Percentiles rank a stretch among this genome's conserved stretches.
Evolutionary conservation across 768 basidiomycete species (phyloP).

Genomic region (Russula emetica): DNA sequence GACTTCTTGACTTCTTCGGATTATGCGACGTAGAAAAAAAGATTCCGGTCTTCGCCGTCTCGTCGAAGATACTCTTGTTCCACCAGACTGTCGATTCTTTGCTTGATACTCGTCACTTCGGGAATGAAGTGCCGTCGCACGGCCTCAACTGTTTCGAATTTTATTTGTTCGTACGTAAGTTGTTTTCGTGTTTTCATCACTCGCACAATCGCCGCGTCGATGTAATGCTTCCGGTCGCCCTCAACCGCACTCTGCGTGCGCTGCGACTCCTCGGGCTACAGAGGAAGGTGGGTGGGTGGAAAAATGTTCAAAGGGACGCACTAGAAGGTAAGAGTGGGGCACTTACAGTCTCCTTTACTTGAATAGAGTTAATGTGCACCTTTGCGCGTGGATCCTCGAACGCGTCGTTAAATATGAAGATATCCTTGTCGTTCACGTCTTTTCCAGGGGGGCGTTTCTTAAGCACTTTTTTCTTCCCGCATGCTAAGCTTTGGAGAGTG

Average conservation of each 20-base stretch:
- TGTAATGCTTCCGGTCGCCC: conserved; percentile 75
- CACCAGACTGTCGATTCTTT: conserved; percentile 73
- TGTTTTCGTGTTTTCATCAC: conserved; percentile 94
- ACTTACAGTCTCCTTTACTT: conserved; percentile 85
- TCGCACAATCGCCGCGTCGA: conserved; percentile 95
- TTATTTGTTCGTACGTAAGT: conserved; percentile 71
- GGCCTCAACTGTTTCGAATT: conserved; percentile 78
- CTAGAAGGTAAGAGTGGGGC: background rate
- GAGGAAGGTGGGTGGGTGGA: background rate
- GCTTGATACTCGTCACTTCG: conserved; percentile 80
- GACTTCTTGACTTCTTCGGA: background rate
- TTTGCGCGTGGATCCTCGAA: conserved; percentile 76
- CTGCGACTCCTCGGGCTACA: conserved; percentile 80
- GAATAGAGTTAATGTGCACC: conserved; percentile 93
- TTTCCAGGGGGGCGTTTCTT: conserved; percentile 72
- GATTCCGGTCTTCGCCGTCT: conserved; percentile 63
- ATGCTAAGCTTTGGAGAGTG: conserved; percentile 88
- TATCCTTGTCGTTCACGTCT: conserved; percentile 71
- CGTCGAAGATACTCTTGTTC: conserved; percentile 84
- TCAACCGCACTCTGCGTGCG: conserved; percentile 82
- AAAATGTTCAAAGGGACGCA: background rate
- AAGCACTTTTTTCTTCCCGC: conserved; percentile 85
- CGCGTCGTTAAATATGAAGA: conserved; percentile 75
- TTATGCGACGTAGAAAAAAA: conserved; percentile 77
- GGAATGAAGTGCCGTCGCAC: conserved; percentile 87